A percentile compares a stretch with the other conserved stretches of the same genome.
Evolutionary conservation across 129 eudicot genomes (phyloP).

Genomic region (Oenanthe sinensis): DNA sequence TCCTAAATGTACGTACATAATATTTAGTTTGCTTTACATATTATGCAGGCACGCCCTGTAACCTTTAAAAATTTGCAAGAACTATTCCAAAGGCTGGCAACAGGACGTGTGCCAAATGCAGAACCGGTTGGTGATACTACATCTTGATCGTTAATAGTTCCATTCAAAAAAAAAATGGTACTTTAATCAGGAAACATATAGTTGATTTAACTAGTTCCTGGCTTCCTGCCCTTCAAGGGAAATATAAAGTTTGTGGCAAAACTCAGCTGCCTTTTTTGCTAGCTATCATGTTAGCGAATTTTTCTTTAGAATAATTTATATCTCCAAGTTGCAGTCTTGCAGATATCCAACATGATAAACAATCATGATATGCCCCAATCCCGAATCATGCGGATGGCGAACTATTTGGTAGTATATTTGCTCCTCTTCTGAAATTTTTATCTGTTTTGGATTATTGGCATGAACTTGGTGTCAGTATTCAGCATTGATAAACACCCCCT

Average conservation of each 20-base stretch:
- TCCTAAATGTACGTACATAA: not conserved
- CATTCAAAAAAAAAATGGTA: not conserved
- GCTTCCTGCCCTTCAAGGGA: not conserved
- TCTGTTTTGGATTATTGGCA: not conserved
- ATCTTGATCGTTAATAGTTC: not conserved
- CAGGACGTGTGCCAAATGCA: not conserved
- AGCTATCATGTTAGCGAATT: not conserved
- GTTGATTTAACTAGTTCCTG: not conserved
- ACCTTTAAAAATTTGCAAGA: not conserved
- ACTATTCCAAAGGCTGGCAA: not conserved
- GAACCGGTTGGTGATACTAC: not conserved
- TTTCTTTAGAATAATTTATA: not conserved
- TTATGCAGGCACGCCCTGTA: not conserved
- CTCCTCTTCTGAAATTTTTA: not conserved
- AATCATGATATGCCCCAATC: not conserved
- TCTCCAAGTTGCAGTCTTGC: not conserved
- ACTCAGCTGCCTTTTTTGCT: not conserved
- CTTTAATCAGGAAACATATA: not conserved
- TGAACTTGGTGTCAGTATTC: not conserved
- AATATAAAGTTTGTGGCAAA: not conserved
- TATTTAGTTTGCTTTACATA: not conserved
- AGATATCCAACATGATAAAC: not conserved
- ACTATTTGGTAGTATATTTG: not conserved
- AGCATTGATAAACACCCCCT: not conserved
- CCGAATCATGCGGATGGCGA: not conserved